A percentile compares a stretch with the other conserved stretches of the same genome.
These are phyloP conservation scores for Plectosphaerella sp. DNA, from an alignment of 2,329 filamentous ascomycete genomes.

Conservation along the genomic window DNA sequence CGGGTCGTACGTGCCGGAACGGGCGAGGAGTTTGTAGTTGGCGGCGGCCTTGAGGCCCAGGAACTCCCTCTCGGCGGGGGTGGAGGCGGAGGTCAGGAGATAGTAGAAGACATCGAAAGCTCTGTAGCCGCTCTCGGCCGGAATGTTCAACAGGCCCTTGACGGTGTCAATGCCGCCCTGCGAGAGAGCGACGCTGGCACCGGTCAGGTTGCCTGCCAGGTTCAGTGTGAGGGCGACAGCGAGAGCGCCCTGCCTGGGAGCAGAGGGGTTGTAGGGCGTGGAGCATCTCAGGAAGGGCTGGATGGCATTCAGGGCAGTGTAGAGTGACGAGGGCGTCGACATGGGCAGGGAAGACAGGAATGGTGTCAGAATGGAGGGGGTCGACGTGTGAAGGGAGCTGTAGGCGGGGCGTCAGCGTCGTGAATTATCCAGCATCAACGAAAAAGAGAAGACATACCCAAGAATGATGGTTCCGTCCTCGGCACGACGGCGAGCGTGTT, in stretches of 20 bases:
- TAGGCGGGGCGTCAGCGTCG: background rate
- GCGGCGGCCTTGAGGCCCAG: slow-evolving; percentile 74
- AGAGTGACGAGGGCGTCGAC: slow-evolving; percentile 68
- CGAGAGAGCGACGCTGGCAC: slow-evolving; percentile 72
- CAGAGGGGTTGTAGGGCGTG: slow-evolving; percentile 84
- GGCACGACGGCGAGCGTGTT: slow-evolving; percentile 88
- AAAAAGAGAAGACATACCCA: slow-evolving; percentile 53
- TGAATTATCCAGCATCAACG: background rate
- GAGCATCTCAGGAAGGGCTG: slow-evolving; percentile 84
- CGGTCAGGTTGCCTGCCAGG: slow-evolving; percentile 72
- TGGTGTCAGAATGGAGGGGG: slow-evolving; percentile 76
- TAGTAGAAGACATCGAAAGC: slow-evolving; percentile 99
- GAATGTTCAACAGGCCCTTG: slow-evolving; percentile 75
- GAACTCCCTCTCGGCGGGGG: slow-evolving; percentile 82
- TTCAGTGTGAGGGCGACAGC: slow-evolving; percentile 79
- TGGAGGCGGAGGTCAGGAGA: slow-evolving; percentile 85
- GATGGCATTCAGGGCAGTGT: slow-evolving; percentile 74
- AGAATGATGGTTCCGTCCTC: slow-evolving; percentile 93
- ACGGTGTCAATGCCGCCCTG: slow-evolving; percentile 83
- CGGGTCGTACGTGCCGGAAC: slow-evolving; percentile 79
- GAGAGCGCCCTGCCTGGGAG: slow-evolving; percentile 74
- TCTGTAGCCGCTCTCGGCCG: slow-evolving; percentile 74
- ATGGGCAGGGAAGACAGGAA: slow-evolving; percentile 81
- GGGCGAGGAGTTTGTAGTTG: slow-evolving; percentile 72
- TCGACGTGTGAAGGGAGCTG: slow-evolving; percentile 84